Base-by-base conservation (phyloP, 2,329 filamentous ascomycete genomes). In the Pseudonectria buxi region DNA sequence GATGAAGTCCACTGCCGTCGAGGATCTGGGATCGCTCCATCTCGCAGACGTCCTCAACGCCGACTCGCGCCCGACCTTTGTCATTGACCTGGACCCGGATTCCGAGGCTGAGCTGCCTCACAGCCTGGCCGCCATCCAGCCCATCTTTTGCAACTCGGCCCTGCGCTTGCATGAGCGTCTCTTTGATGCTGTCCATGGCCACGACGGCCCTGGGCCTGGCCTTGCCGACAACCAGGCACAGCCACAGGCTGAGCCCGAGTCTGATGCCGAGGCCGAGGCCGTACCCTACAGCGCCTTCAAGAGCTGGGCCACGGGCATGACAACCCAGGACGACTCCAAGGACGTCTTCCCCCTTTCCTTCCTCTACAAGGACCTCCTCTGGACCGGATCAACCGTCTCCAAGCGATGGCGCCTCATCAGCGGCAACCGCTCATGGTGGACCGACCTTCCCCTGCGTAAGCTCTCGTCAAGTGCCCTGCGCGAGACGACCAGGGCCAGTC, bases 1-100 rank as follows among this genome's bases (percentile, higher is more conserved):
- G 12, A 48, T 48, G 45, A 35, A 44, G 31, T 32, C 40, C 14
- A 35, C 41, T 11, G 26, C 33, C 13, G 33, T 35, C 25, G 30
- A 41, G 10, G 46, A 46, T 12, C 36, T 48, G 28, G 58, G 58
- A 9, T 57, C 58, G 32, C 37, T 46, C 11, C 57, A 63, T 6
- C 76, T 72, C 9, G 69, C 81, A 31, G 57, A 62, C n/a, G 36
- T 63, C 22, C 47, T 63, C 11, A 53, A 62, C 24, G 55, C 57
- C 22, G 60, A 63, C 32, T 59, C 60, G 1, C 55, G 60, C 7
- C 60, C 60, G 3, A 62, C 59, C 10, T 62, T 63, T 40, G 49
- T 62, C 18, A 46, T 63, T 6, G 60, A 63, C 26, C 55, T 63
- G 6, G 60, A 63, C 26, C 55, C 63, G 6, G 60, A 63, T 32